Evolutionary conservation across 2,329 filamentous ascomycete genomes (phyloP).

Genomic region (Coniochaeta pulveracea): DNA sequence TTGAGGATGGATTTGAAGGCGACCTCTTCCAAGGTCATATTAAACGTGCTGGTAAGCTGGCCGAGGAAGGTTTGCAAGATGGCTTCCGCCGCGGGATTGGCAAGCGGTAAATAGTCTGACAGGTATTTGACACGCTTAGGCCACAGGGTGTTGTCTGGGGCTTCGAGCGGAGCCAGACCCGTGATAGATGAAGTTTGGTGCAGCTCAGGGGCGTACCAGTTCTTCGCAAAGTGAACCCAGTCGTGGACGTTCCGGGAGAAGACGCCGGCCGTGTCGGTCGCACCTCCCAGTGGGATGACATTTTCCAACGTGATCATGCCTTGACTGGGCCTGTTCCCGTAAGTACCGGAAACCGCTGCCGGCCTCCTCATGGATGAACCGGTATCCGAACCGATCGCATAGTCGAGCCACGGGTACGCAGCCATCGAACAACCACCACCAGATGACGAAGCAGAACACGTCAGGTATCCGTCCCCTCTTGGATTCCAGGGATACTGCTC

Average conservation of each 20-base stretch:
- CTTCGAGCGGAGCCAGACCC: slow-evolving; percentile 21
- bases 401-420: slow-evolving; percentile 27
- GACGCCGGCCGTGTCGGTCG: slow-evolving; percentile 17
- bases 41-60: slow-evolving; percentile 21
- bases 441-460: slow-evolving; percentile 18
- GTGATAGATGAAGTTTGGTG: slow-evolving; percentile 22
- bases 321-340: slow-evolving; percentile 17
- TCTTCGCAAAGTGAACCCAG: slow-evolving; percentile 23
- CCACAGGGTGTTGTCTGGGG: slow-evolving; percentile 20
- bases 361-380: slow-evolving; percentile 16
- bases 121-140: slow-evolving; percentile 27
- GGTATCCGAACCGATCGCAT: slow-evolving; percentile 22
- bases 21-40: slow-evolving; percentile 23
- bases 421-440: slow-evolving; percentile 21
- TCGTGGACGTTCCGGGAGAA: slow-evolving; percentile 13
- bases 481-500: slow-evolving; percentile 22
- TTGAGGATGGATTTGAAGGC: slow-evolving; percentile 22
- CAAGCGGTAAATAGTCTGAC: slow-evolving; percentile 26
- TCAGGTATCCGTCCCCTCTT: slow-evolving; percentile 22
- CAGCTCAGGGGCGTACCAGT: slow-evolving; percentile 23
- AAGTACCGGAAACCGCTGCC: slow-evolving; percentile 15
- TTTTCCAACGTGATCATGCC: slow-evolving; percentile 13
- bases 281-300: slow-evolving; percentile 14
- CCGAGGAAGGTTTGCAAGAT: slow-evolving; percentile 24
- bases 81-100: slow-evolving; percentile 24